phyloP scores from a whole-genome alignment of 1,284 basidiomycete species.

The Cutaneotrichosporon curvatum region DNA sequence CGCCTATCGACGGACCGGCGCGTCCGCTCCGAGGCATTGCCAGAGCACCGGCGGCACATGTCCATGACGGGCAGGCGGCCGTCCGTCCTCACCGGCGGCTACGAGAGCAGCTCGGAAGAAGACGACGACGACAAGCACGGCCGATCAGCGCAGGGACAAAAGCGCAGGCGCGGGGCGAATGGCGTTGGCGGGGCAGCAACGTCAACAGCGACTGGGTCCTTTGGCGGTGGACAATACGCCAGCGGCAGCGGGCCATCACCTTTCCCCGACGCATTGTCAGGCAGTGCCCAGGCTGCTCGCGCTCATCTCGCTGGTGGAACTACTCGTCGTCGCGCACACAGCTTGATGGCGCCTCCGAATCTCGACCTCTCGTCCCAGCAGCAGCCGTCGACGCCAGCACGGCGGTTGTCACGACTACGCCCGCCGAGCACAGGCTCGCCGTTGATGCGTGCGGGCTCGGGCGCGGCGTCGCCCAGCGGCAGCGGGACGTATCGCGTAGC shows the following conservation, averaged over 20 bases:
- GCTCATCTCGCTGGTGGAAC: slow-evolving; percentile 1
- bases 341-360: slow-evolving; percentile 13
- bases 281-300: neutral
- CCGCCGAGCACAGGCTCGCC: slow-evolving; percentile 1
- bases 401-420: slow-evolving; percentile 4
- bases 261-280: too few relatives aligned
- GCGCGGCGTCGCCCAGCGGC: too few relatives aligned
- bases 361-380: slow-evolving; percentile 1
- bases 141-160: too few relatives aligned
- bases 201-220: too few relatives aligned
- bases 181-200: too few relatives aligned
- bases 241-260: too few relatives aligned
- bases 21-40: slow-evolving; percentile 7
- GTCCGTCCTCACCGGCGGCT: slow-evolving; percentile 34
- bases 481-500: too few relatives aligned
- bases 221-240: too few relatives aligned
- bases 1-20: slow-evolving; percentile 8
- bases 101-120: slow-evolving; percentile 31
- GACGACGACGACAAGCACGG: neutral
- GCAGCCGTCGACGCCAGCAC: neutral
- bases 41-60: slow-evolving; percentile 2
- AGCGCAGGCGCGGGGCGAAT: too few relatives aligned
- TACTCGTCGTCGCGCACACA: slow-evolving; percentile 21
- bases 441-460: neutral
- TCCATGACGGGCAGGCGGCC: slow-evolving; percentile 8